phyloP scores from a whole-genome alignment of 1,139 yeast genomes.

The Candida dubliniensis region DNA sequence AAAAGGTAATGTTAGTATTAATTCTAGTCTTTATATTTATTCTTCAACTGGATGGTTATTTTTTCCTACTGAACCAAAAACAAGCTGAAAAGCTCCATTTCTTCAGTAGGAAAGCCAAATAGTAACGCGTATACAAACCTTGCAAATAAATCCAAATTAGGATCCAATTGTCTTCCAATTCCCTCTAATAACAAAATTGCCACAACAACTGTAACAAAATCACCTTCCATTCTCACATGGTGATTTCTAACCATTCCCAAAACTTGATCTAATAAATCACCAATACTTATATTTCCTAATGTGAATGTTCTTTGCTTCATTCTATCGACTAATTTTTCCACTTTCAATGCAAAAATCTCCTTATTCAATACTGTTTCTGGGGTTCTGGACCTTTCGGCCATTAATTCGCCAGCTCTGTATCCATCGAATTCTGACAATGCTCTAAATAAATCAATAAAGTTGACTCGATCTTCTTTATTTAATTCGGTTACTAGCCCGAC shows the following conservation, averaged over 20 bases:
- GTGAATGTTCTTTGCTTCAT: slow-evolving; percentile 90
- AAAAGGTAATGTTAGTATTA: slow-evolving; percentile 26
- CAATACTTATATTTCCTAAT: slow-evolving; percentile 86
- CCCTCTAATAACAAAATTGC: slow-evolving; percentile 91
- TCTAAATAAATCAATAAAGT: slow-evolving; percentile 85
- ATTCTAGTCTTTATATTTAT: slow-evolving; percentile 9
- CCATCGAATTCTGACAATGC: slow-evolving; percentile 93
- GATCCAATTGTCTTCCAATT: slow-evolving; percentile 91
- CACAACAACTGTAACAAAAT: slow-evolving; percentile 88
- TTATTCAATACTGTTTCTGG: slow-evolving; percentile 88
- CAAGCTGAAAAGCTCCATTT: slow-evolving; percentile 16
- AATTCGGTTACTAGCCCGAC: slow-evolving; percentile 92
- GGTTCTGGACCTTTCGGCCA: slow-evolving; percentile 91
- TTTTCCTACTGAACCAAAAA: slow-evolving; percentile 2
- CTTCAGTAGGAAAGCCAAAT: slow-evolving; percentile 57
- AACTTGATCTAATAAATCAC: slow-evolving; percentile 85
- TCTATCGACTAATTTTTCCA: slow-evolving; percentile 75
- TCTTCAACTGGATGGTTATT: slow-evolving; percentile 3
- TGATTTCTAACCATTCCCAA: slow-evolving; percentile 87
- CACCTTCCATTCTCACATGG: slow-evolving; percentile 98
- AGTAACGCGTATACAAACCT: slow-evolving; percentile 75
- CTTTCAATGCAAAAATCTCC: slow-evolving; percentile 84
- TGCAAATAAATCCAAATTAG: slow-evolving; percentile 89
- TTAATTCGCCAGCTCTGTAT: slow-evolving; percentile 87
- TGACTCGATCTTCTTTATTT: slow-evolving; percentile 70